Evolutionary conservation across 352 stramenopile genomes (phyloP), one percentile per base, ranked within the genome.

Genomic region (Globisporangium nodosum): DNA sequence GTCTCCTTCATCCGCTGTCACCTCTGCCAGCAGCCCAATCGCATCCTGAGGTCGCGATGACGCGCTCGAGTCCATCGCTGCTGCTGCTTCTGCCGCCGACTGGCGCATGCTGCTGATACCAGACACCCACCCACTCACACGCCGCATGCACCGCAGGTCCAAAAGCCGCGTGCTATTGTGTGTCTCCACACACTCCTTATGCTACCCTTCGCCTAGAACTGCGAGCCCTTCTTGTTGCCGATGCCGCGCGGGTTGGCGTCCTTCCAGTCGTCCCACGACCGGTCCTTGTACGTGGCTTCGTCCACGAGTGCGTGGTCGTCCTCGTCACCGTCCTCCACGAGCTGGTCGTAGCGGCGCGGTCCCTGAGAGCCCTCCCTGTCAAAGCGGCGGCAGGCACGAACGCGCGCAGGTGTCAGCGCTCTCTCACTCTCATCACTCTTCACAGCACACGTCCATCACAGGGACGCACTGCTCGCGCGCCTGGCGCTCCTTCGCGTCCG

Each of bases 261-360:
- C 73, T 98, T 98, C 78, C 85, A 99, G 74, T 98, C 90, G 73
- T 99, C 96, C 96, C 96, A 99, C 18, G 88, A 75, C 47, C 95
- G 86, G 69, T 99, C 96, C 43, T 98, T 87, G 63, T 91, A 87
- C 16, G 92, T 91, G 49, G 87, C 88, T 49, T 97, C 87, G 57
- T 98, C 93, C 18, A 98, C 87, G 37, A 98, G 80, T 49, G 80
- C 69, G 1, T 85, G 65, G 67, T 98, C 73, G 65, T 99, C 96
- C 68, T 99, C 96, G 56, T 98, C 92, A 49, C 96, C 96, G 69
- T 98, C 96, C 49, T 88, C 81, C 1, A 90, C 76, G 6, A 99
- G 76, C 65, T 98, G 91, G 12, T 98, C 92, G 70, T 98, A 98
- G 47, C 96, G 81, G 56, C 81, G 85, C 3, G 79, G 78, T 21